Percentiles rank a stretch among this genome's conserved stretches.
phyloP scores from a whole-genome alignment of 2,329 filamentous ascomycete species.

The Akanthomyces dipterigenus region DNA sequence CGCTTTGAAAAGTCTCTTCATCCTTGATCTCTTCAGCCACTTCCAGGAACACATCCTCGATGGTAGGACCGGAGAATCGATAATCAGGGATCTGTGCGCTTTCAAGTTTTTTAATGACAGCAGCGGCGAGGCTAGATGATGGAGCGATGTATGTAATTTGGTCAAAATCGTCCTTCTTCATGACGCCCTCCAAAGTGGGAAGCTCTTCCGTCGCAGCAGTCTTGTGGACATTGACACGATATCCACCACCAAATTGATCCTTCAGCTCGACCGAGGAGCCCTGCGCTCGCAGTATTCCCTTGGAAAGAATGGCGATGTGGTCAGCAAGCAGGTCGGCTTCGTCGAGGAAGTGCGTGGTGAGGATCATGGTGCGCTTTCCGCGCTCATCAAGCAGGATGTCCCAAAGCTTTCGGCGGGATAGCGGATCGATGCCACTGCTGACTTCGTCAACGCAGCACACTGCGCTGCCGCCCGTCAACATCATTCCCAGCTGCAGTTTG shows the following conservation, averaged over 20 bases:
- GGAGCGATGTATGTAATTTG: slow-evolving; percentile 66
- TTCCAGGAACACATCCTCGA: slow-evolving; percentile 87
- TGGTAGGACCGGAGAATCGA: slow-evolving; percentile 79
- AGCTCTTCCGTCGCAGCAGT: slow-evolving; percentile 40
- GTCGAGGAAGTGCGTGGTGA: slow-evolving; percentile 91
- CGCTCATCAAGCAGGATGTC: slow-evolving; percentile 84
- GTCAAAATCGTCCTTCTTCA: slow-evolving; percentile 58
- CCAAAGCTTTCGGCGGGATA: slow-evolving; percentile 87
- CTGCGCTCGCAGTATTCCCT: slow-evolving; percentile 72
- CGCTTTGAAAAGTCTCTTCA: slow-evolving; percentile 32
- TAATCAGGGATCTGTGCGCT: slow-evolving; percentile 64
- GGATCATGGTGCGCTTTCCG: slow-evolving; percentile 71
- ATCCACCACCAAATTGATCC: slow-evolving; percentile 73
- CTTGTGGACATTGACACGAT: slow-evolving; percentile 69
- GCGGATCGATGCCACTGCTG: slow-evolving; percentile 77
- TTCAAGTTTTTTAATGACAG: slow-evolving; percentile 65
- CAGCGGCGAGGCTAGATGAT: slow-evolving; percentile 62
- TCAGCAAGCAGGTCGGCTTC: slow-evolving; percentile 88
- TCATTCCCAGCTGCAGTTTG: slow-evolving; percentile 88
- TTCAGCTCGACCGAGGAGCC: slow-evolving; percentile 85
- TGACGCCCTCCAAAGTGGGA: slow-evolving; percentile 48
- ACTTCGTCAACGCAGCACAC: slow-evolving; percentile 92
- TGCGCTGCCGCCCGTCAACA: slow-evolving; percentile 83
- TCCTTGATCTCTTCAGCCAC: slow-evolving; percentile 71
- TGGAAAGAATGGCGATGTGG: slow-evolving; percentile 81